Percentiles rank a stretch among this genome's conserved stretches.
These are phyloP conservation scores for Russula lepida DNA, from an alignment of 768 basidiomycete species.

Conservation along the genomic window DNA sequence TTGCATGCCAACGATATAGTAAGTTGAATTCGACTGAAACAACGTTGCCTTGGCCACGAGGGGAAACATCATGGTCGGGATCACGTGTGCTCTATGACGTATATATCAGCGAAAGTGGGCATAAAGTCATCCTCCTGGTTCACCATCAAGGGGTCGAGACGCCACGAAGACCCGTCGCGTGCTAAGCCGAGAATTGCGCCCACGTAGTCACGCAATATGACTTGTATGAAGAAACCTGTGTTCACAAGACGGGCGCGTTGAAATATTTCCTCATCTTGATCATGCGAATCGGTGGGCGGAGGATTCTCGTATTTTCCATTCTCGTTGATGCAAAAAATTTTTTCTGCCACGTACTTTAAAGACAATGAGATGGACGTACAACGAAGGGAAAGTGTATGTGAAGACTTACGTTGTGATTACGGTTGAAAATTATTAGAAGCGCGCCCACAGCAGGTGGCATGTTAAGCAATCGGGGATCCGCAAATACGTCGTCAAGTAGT, in stretches of 20 bases:
- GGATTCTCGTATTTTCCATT: constrained; percentile 34
- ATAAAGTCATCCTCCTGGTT: constrained; percentile 1
- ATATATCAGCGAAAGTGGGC: background rate
- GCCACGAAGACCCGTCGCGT: constrained; percentile 57
- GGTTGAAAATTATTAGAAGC: constrained; percentile 55
- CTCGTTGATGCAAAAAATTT: constrained; percentile 64
- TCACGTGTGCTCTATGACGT: constrained; percentile 41
- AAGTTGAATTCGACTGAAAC: constrained; percentile 70
- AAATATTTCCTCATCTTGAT: constrained; percentile 74
- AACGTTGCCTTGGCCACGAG: constrained; percentile 66
- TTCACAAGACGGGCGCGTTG: constrained; percentile 66
- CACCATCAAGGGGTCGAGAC: constrained; percentile 60
- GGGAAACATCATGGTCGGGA: constrained; percentile 41
- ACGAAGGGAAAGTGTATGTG: background rate
- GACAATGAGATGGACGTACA: background rate
- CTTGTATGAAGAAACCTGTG: constrained; percentile 61
- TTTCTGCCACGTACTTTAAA: constrained; percentile 58
- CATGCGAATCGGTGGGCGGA: constrained; percentile 16
- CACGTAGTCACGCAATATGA: constrained; percentile 66
- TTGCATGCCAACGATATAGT: constrained; percentile 32
- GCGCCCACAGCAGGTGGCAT: constrained; percentile 71
- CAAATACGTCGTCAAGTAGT: constrained; percentile 62
- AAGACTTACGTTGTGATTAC: constrained; percentile 61
- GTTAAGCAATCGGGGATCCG: constrained; percentile 52
- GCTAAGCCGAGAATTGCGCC: constrained; percentile 64